Conservation (phyloP, 1,139 yeast genomes). For the Pichia sp. region DNA sequence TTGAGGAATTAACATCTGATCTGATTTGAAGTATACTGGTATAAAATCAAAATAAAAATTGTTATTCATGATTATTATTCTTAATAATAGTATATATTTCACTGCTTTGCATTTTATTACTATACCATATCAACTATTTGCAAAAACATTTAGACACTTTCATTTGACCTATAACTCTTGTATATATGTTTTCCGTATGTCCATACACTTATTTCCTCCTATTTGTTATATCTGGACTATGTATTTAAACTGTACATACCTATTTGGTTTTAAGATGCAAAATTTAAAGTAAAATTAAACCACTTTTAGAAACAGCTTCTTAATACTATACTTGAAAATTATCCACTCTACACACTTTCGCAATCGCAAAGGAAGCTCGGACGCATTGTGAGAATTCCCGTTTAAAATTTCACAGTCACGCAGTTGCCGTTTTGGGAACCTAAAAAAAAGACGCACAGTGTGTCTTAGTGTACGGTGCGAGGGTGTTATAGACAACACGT, state of each 20-base stretch:
- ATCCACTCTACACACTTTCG: not conserved
- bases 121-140: too few relatives aligned
- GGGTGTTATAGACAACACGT: not conserved
- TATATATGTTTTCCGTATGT: not conserved
- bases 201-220: not conserved
- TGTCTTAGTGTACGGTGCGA: not conserved
- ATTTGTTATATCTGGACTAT: not conserved
- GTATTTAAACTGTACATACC: conserved; percentile 6
- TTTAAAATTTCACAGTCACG: not conserved
- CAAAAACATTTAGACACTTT: too few relatives aligned
- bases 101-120: too few relatives aligned
- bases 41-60: too few relatives aligned
- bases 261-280: conserved; percentile 9
- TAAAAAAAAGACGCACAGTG: not conserved
- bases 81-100: too few relatives aligned
- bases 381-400: not conserved
- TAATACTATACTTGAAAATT: not conserved
- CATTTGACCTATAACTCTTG: too few relatives aligned
- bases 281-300: not conserved
- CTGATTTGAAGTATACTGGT: too few relatives aligned
- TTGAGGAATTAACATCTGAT: too few relatives aligned
- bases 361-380: not conserved
- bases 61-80: too few relatives aligned
- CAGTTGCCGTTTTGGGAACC: not conserved
- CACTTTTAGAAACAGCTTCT: not conserved